Evolutionary conservation across 495 filamentous ascomycete genomes (phyloP).

Genomic region (Amniculicola lignicola): DNA sequence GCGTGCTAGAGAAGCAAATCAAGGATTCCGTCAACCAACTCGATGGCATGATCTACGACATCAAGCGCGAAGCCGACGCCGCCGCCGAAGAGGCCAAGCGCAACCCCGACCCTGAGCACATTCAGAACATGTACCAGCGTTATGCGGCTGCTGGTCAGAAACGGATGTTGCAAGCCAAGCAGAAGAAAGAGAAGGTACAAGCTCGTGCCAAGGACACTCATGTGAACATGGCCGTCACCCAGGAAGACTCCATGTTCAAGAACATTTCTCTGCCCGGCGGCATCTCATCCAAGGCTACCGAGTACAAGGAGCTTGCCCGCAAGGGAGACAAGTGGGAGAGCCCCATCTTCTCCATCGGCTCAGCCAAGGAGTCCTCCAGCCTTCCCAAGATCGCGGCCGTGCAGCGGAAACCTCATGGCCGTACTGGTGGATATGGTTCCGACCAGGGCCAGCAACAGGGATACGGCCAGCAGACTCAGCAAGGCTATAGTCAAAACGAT

Average conservation of each 20-base stretch:
- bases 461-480: not conserved
- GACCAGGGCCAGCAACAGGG: slow-evolving; percentile 12
- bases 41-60: slow-evolving; percentile 66
- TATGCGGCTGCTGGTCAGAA: slow-evolving; percentile 76
- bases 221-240: slow-evolving; percentile 81
- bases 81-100: slow-evolving; percentile 62
- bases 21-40: slow-evolving; percentile 68
- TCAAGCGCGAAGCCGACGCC: slow-evolving; percentile 78
- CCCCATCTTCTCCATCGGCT: slow-evolving; percentile 86
- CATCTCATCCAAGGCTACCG: slow-evolving; percentile 89
- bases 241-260: slow-evolving; percentile 87
- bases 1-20: slow-evolving; percentile 84
- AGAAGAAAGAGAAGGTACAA: slow-evolving; percentile 58
- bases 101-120: slow-evolving; percentile 65
- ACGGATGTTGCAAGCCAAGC: slow-evolving; percentile 66
- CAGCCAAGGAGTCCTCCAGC: slow-evolving; percentile 65
- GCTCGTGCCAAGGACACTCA: slow-evolving; percentile 65
- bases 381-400: slow-evolving; percentile 64
- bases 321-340: slow-evolving; percentile 95
- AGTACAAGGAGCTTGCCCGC: slow-evolving; percentile 81
- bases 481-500: not conserved
- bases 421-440: slow-evolving; percentile 21
- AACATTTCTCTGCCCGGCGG: slow-evolving; percentile 84
- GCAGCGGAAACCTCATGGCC: slow-evolving; percentile 60
- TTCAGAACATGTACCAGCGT: slow-evolving; percentile 80